Conservation (phyloP, 176 grass and related monocot species). For the Oryza punctata region DNA sequence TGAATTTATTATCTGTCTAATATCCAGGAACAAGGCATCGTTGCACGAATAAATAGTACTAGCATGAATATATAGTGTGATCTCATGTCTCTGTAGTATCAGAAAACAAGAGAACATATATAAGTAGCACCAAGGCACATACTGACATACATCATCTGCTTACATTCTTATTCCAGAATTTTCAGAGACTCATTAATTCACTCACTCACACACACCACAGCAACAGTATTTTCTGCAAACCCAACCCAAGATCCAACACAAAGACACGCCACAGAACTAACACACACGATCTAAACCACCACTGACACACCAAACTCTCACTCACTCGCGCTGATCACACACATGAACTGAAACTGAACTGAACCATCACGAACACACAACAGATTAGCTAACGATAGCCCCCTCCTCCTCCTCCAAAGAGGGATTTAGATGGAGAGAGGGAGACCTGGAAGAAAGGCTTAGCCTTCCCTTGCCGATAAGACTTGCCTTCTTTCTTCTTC, state of each 20-base stretch:
- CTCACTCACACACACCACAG: background rate
- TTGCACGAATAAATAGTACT: background rate
- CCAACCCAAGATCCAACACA: background rate
- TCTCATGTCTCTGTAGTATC: background rate
- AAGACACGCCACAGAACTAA: background rate
- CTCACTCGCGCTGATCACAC: slow-evolving; percentile 5
- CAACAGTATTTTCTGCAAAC: background rate
- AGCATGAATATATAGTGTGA: background rate
- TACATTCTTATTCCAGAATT: background rate
- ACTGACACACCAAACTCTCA: background rate
- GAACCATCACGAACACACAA: background rate
- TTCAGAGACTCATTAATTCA: background rate
- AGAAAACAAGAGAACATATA: background rate
- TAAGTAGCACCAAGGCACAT: background rate
- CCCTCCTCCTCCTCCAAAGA: slow-evolving; percentile 35
- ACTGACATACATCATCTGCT: background rate
- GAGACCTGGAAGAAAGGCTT: slow-evolving; percentile 83
- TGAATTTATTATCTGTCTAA: background rate
- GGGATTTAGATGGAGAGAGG: slow-evolving; percentile 60
- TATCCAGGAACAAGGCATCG: background rate
- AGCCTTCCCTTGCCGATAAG: slow-evolving; percentile 76
- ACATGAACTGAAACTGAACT: background rate
- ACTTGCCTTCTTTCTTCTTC: slow-evolving; percentile 66
- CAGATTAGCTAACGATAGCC: slow-evolving; percentile 21
- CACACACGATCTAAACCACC: background rate